Evolutionary conservation across 306 rosid genomes (phyloP), one percentile per base, ranked within the genome.

Genomic region (Hippophae gyantsensis): DNA sequence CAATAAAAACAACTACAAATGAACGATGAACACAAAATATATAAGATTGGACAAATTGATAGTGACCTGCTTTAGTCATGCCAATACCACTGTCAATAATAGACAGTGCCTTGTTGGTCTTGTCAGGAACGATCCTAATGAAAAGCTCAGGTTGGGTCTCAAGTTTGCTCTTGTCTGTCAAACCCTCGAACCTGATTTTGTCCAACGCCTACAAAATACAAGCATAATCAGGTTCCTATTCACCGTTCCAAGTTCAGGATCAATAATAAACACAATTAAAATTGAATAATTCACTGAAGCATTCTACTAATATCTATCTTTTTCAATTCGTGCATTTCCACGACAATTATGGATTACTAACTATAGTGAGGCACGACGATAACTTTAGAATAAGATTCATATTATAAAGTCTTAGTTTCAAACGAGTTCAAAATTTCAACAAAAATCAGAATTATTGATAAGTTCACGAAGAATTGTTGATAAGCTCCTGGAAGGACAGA

Each of bases 41-140:
- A 52, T 45, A 14, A 8, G 38, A 18, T 7, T 7, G 8, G 18
- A 11, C 5, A 3, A 13, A 12, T 9, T 32, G 38, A 2, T 47
- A 42, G 0, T 12, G 47, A 76, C 79, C 79, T 44, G 62, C 60
- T 75, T 75, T 61, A 50, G 79, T 75, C 79, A 75, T 70, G 61
- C 76, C 79, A 7, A 55, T 47, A 48, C 69, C 66, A 10, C 76
- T 70, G 58, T 75, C 72, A 4, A 74, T 48, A 60, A 69, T 69
- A 11, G 79, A 47, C 41, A 69, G 69, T 38, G 75, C 45, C 43
- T 70, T 64, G 61, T 74, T 74, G 43, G 42, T 48, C 64, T 65
- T 70, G 62, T 70, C 63, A 2, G 67, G 73, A 25, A 66, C 67
- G 43, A 67, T 57, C 65, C 67, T 60, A 48, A 71, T 71, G 56